These are phyloP conservation scores for Malus domestica DNA, from an alignment of 306 rosid genomes.

Conservation along the genomic window ASM211411v1 NC_041797.1:19861501-19862000, in stretches of 20 bases:
- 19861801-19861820: slow-evolving; percentile 41
- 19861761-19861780: slow-evolving; percentile 51
- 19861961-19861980: slow-evolving; percentile 64
- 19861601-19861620: background rate
- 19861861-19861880: slow-evolving; percentile 63
- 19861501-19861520: background rate
- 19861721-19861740: slow-evolving; percentile 85
- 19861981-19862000: slow-evolving; percentile 52
- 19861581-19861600: background rate
- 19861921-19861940: slow-evolving; percentile 65
- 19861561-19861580: background rate
- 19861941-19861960: slow-evolving; percentile 67
- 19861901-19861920: slow-evolving; percentile 75
- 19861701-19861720: slow-evolving; percentile 98
- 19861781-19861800: slow-evolving; percentile 88
- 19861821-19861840: slow-evolving; percentile 44
- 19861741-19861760: slow-evolving; percentile 48
- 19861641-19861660: slow-evolving; percentile 11
- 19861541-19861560: background rate
- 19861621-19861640: background rate
- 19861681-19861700: slow-evolving; percentile 31
- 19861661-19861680: background rate
- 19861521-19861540: background rate
- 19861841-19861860: slow-evolving; percentile 39
- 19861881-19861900: slow-evolving; percentile 77